Conservation (phyloP, 108 stramenopile species). For the Skeletonema marinoi region DNA sequence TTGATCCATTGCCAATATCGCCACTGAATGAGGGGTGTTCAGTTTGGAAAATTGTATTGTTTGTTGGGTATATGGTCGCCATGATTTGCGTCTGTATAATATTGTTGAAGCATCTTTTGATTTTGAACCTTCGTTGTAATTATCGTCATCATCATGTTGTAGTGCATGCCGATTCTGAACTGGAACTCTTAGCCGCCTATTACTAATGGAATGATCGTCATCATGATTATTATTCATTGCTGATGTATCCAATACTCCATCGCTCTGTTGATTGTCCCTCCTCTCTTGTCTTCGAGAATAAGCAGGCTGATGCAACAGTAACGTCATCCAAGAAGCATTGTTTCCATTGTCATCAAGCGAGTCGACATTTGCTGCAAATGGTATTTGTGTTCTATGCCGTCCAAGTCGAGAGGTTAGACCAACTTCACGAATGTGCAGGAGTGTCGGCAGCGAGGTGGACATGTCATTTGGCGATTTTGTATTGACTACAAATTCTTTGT, state of each 20-base stretch:
- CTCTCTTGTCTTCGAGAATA: background rate
- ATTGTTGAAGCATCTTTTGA: background rate
- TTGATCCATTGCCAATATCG: conserved; percentile 39
- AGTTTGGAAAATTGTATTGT: conserved; percentile 38
- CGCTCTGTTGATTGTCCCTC: background rate
- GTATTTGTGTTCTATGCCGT: background rate
- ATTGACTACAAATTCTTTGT: background rate
- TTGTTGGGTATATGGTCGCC: conserved; percentile 33
- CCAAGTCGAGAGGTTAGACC: conserved; percentile 7
- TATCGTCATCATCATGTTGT: background rate
- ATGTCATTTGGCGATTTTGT: conserved; percentile 1
- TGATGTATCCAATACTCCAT: background rate
- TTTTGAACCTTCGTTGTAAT: background rate
- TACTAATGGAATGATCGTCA: background rate
- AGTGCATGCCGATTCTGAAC: background rate
- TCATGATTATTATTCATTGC: background rate
- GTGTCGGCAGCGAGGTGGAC: conserved; percentile 16
- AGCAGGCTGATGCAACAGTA: background rate
- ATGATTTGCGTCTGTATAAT: background rate
- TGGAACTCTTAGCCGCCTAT: background rate
- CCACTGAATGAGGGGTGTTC: conserved; percentile 32
- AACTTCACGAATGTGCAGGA: conserved; percentile 27
- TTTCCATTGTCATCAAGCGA: conserved; percentile 9
- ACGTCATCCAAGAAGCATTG: background rate
- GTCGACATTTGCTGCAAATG: background rate